phyloP scores from a whole-genome alignment of 1,284 basidiomycete genomes.

The Ceratobasidium theobromae region DNA sequence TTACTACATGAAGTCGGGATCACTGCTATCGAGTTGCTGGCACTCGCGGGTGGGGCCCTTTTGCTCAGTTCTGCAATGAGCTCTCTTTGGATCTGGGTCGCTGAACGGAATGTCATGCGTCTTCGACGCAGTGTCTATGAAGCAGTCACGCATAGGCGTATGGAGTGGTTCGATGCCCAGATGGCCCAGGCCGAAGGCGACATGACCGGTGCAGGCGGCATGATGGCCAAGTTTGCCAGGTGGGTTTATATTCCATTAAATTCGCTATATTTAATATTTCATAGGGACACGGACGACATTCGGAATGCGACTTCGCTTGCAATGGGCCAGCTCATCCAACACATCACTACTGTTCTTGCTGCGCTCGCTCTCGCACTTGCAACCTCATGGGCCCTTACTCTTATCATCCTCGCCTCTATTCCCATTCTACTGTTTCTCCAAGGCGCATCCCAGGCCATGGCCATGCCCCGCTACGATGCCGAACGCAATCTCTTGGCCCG shows the following conservation, averaged over 20 bases:
- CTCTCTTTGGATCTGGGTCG: constrained; percentile 83
- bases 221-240: constrained; percentile 94
- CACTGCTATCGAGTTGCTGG: constrained; percentile 69
- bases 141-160: constrained; percentile 68
- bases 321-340: constrained; percentile 76
- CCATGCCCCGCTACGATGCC: constrained; percentile 62
- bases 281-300: constrained; percentile 92
- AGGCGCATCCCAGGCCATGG: constrained; percentile 67
- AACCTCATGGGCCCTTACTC: constrained; percentile 79
- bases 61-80: constrained; percentile 74
- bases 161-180: constrained; percentile 86
- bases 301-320: constrained; percentile 79
- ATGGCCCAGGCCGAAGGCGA: constrained; percentile 57
- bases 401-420: constrained; percentile 90
- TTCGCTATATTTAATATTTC: neutral
- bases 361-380: constrained; percentile 81
- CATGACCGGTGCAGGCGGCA: constrained; percentile 79
- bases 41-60: constrained; percentile 69
- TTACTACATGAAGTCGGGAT: constrained; percentile 63
- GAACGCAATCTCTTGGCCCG: constrained; percentile 71
- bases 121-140: constrained; percentile 71
- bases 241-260: constrained; percentile 45
- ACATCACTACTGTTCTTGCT: constrained; percentile 75
- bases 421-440: constrained; percentile 80
- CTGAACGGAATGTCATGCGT: constrained; percentile 75